Evolutionary conservation across 2,329 filamentous ascomycete species (phyloP).

Genomic region (Aspergillus piperis): DNA sequence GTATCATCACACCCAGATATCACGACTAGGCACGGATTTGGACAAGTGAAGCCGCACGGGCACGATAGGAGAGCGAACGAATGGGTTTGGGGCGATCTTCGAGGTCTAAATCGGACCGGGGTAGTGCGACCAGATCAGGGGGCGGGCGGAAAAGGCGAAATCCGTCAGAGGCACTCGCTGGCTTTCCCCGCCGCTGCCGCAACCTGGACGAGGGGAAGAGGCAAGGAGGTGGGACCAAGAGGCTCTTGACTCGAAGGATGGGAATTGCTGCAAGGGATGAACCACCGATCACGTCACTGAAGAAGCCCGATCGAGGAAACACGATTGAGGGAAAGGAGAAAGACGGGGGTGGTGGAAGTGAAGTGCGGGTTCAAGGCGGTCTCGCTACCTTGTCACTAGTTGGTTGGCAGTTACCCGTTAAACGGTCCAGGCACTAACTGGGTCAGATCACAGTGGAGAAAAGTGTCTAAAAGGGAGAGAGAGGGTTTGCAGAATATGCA

Average conservation of each 20-base stretch:
- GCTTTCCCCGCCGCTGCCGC: constrained; percentile 4
- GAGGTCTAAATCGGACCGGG: not conserved
- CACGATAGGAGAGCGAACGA: not conserved
- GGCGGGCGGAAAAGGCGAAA: constrained; percentile 6
- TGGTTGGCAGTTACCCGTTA: not conserved
- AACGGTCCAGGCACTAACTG: not conserved
- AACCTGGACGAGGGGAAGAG: not conserved
- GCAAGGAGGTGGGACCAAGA: not conserved
- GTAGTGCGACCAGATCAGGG: constrained; percentile 5
- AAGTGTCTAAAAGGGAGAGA: no score
- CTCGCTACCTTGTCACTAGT: not conserved
- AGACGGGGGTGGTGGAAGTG: not conserved
- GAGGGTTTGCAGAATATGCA: not conserved
- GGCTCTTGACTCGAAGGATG: not conserved
- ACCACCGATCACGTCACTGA: not conserved
- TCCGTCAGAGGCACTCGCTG: not conserved
- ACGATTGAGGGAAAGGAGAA: not conserved
- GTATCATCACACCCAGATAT: constrained; percentile 17
- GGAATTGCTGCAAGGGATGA: not conserved
- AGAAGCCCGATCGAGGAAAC: not conserved
- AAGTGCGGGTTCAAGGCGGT: not conserved
- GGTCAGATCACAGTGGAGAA: not conserved
- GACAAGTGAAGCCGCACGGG: not conserved
- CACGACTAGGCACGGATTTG: constrained; percentile 6
- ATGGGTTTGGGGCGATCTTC: constrained; percentile 4